A percentile compares a stretch with the other conserved stretches of the same genome.
phyloP scores from a whole-genome alignment of 2,329 filamentous ascomycete species.

The Amauroascus verrucosus region DNA sequence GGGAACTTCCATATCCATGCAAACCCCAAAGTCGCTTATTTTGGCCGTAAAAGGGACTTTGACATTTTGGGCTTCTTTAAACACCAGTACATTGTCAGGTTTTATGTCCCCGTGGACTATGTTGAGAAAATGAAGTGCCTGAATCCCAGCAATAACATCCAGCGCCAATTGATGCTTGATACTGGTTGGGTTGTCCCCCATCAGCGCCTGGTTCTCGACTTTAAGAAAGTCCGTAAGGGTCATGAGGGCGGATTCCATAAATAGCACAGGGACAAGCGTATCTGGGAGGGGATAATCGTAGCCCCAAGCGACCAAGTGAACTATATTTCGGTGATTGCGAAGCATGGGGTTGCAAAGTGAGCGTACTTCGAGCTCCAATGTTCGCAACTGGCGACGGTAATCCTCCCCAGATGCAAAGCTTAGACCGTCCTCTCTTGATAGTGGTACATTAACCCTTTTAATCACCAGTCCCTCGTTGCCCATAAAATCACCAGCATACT shows the following conservation, averaged over 20 bases:
- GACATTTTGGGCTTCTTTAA: conserved; percentile 15
- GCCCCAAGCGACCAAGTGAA: conserved; percentile 21
- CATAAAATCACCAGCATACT: conserved; percentile 10
- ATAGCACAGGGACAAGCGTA: conserved; percentile 22
- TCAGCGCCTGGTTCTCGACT: conserved; percentile 12
- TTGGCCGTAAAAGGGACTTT: conserved; percentile 22
- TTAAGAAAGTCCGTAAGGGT: conserved; percentile 21
- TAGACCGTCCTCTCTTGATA: conserved; percentile 16
- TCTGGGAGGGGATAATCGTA: conserved; percentile 24
- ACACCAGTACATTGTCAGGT: conserved; percentile 25
- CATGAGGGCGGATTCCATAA: conserved; percentile 23
- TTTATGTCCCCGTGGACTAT: conserved; percentile 26
- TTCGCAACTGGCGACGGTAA: conserved; percentile 21
- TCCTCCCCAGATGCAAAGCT: conserved; percentile 20
- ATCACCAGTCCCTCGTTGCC: conserved; percentile 21
- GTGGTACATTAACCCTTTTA: conserved; percentile 23
- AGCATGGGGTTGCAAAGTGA: conserved; percentile 23
- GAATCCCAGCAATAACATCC: conserved; percentile 20
- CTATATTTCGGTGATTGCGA: conserved; percentile 23
- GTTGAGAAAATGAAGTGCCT: conserved; percentile 21
- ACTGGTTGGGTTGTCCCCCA: conserved; percentile 10
- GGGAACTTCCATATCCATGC: conserved; percentile 21
- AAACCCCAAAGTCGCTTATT: conserved; percentile 25
- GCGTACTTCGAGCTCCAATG: conserved; percentile 21
- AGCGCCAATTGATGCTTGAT: conserved; percentile 21